A percentile compares a stretch with the other conserved stretches of the same genome.
These are phyloP conservation scores for Ogataea kodamae DNA, from an alignment of 805 yeast genomes.

Conservation along the genomic window DNA sequence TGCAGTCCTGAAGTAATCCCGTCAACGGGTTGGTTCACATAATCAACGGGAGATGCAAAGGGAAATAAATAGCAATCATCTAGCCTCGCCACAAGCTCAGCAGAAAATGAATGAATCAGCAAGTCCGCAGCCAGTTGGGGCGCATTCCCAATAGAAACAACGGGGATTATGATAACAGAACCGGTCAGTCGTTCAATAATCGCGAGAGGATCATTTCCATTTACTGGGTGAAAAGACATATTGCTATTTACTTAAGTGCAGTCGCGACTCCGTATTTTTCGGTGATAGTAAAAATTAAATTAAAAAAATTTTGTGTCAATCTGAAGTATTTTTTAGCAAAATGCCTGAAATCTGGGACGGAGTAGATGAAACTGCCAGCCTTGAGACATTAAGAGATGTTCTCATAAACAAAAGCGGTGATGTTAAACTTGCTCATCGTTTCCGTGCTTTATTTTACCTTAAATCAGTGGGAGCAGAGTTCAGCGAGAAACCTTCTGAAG, in stretches of 20 bases:
- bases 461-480: conserved; percentile 83
- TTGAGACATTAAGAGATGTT: conserved; percentile 72
- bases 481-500: conserved; percentile 45
- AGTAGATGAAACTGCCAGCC: conserved; percentile 30
- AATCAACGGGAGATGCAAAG: conserved; percentile 77
- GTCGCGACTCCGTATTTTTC: conserved; percentile 13
- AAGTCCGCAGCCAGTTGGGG: conserved; percentile 82
- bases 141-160: conserved; percentile 83
- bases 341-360: conserved; percentile 22
- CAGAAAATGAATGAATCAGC: conserved; percentile 56
- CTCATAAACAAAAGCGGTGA: conserved; percentile 63
- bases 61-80: conserved; percentile 70
- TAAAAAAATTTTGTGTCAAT: conserved; percentile 6
- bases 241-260: no score
- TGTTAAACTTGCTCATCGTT: conserved; percentile 76
- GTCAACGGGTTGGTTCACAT: conserved; percentile 28
- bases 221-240: conserved; percentile 30
- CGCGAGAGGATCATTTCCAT: conserved; percentile 22
- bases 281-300: conserved; percentile 8
- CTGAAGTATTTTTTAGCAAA: background rate
- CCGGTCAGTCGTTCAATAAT: conserved; percentile 23
- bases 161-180: conserved; percentile 62
- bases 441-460: conserved; percentile 89
- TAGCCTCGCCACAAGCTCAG: conserved; percentile 50
- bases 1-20: conserved; percentile 53